Conservation (phyloP, 139 green algal species). For the Micractinium sp. region DNA sequence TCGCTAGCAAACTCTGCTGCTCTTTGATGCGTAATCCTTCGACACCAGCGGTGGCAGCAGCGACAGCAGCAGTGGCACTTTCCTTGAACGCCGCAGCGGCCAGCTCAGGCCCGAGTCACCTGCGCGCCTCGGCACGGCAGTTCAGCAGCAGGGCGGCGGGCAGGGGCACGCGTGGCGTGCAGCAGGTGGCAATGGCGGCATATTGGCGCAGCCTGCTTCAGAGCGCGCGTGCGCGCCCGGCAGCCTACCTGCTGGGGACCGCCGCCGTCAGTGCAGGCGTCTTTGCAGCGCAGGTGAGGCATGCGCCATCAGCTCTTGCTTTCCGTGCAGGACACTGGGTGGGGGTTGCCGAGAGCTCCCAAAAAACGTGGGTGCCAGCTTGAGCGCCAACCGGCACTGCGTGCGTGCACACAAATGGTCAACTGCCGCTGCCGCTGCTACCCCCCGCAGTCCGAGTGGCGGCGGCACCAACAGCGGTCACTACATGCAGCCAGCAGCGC, state of each 20-base stretch:
- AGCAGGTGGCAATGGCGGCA: too few species aligned
- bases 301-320: not conserved
- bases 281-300: conserved; percentile 19
- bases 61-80: not conserved
- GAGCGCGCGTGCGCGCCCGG: conserved; percentile 14
- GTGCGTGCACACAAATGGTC: not conserved
- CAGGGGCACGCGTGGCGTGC: too few species aligned
- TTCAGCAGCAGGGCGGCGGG: conserved; percentile 2
- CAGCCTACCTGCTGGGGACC: conserved; percentile 7
- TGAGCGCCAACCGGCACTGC: not conserved
- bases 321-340: not conserved
- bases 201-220: conserved; percentile 17
- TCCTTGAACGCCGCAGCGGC: not conserved
- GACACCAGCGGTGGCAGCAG: not conserved
- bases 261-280: conserved; percentile 19
- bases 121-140: not conserved
- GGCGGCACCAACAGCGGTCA: conserved; percentile 14
- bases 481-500: conserved; percentile 23
- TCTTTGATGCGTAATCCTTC: not conserved
- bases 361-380: not conserved
- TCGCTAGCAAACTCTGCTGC: not conserved
- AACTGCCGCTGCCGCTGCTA: not conserved
- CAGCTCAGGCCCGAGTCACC: not conserved
- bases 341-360: not conserved
- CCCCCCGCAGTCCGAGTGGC: conserved; percentile 18